A percentile compares a stretch with the other conserved stretches of the same genome.
These are phyloP conservation scores for Diplodia mutila DNA, from an alignment of 2,329 filamentous ascomycete genomes.

Conservation along the genomic window DNA sequence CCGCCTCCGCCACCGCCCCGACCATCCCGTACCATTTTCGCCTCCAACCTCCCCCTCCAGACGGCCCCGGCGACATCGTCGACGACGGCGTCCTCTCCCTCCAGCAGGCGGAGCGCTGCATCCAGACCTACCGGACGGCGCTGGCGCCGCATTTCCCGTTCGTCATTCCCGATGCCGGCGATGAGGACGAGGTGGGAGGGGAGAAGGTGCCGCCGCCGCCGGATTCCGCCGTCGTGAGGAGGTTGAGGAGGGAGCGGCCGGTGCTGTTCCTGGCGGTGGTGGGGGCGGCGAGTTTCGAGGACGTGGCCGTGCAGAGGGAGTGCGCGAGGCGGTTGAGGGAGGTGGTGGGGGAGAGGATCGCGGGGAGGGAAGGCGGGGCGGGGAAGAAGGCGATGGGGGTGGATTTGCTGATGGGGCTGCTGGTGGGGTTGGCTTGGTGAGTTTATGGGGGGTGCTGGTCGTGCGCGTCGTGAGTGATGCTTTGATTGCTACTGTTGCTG, in stretches of 20 bases:
- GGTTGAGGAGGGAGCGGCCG: constrained; percentile 34
- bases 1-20: not conserved
- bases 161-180: constrained; percentile 29
- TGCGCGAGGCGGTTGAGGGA: constrained; percentile 36
- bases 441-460: not conserved
- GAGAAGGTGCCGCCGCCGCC: no score
- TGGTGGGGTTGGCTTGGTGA: constrained; percentile 44
- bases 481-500: not conserved
- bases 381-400: constrained; percentile 35
- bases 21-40: not conserved
- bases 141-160: constrained; percentile 32
- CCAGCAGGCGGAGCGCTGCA: not conserved
- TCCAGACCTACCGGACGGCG: not conserved
- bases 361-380: constrained; percentile 34
- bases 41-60: not conserved
- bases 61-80: not conserved
- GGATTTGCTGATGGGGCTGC: constrained; percentile 46
- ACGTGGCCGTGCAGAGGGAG: constrained; percentile 32
- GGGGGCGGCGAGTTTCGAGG: constrained; percentile 33
- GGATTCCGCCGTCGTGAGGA: constrained; percentile 19
- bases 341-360: constrained; percentile 37
- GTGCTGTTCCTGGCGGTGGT: constrained; percentile 44
- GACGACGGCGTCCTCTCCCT: not conserved
- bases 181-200: not conserved
- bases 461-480: no score